Evolutionary conservation across 176 grass and related monocot genomes (phyloP).

Genomic region (Echinochloa phyllopogon): DNA sequence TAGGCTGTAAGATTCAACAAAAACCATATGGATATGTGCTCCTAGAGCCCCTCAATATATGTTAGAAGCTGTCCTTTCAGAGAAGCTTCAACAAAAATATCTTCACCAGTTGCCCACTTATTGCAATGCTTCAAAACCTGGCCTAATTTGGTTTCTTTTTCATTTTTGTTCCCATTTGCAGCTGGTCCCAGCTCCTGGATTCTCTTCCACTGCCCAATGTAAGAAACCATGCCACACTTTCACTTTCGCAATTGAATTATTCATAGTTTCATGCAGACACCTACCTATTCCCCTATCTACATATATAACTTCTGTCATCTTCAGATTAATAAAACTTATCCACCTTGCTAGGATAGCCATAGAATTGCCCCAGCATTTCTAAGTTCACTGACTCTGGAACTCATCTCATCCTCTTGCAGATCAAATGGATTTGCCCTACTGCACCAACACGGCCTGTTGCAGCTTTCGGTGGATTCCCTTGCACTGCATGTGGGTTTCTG

Average conservation of each 20-base stretch:
- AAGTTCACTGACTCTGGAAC: conserved; percentile 7
- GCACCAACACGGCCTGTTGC: conserved; percentile 84
- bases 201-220: conserved; percentile 94
- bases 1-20: not conserved
- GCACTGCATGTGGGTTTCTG: conserved; percentile 87
- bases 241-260: conserved; percentile 29
- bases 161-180: conserved; percentile 54
- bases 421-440: conserved; percentile 99
- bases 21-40: not conserved
- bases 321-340: conserved; percentile 50
- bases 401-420: conserved; percentile 52
- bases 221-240: conserved; percentile 45
- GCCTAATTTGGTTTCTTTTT: conserved; percentile 3
- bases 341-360: conserved; percentile 21
- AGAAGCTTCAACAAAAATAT: conserved; percentile 35
- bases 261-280: conserved; percentile 21
- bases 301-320: conserved; percentile 46
- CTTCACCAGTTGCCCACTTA: conserved; percentile 34
- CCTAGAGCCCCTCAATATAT: conserved; percentile 18
- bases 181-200: conserved; percentile 91
- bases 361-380: conserved; percentile 39
- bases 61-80: conserved; percentile 18
- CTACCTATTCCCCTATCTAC: conserved; percentile 24
- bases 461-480: conserved; percentile 92
- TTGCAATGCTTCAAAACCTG: conserved; percentile 20